phyloP scores from a whole-genome alignment of 2,329 filamentous ascomycete species.

The Ramularia endophylla region DNA sequence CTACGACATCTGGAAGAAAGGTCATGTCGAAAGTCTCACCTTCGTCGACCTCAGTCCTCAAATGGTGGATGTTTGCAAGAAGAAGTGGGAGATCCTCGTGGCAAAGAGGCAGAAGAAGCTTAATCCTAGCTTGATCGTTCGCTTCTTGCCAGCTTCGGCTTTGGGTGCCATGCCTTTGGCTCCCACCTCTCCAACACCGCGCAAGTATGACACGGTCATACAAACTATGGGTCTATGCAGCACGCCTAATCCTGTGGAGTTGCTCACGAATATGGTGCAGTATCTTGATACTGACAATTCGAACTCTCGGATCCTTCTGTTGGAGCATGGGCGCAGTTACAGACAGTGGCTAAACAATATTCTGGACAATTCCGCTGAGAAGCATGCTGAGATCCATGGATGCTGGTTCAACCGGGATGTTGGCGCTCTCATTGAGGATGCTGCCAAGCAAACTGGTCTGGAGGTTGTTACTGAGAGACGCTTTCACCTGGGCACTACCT shows the following conservation, averaged over 20 bases:
- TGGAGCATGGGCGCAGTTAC: conserved; percentile 47
- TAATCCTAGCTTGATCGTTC: conserved; percentile 20
- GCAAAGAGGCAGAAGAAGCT: conserved; percentile 11
- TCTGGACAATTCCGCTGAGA: conserved; percentile 41
- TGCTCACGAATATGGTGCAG: conserved; percentile 40
- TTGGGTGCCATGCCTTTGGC: conserved; percentile 39
- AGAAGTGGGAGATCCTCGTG: conserved; percentile 42
- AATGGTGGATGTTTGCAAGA: conserved; percentile 45
- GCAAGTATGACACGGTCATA: conserved; percentile 45
- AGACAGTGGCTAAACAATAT: conserved; percentile 44
- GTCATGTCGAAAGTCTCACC: conserved; percentile 38
- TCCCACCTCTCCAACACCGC: conserved; percentile 21
- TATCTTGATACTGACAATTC: conserved; percentile 36
- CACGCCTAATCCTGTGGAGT: conserved; percentile 38
- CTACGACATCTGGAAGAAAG: conserved; percentile 29
- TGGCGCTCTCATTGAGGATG: conserved; percentile 42
- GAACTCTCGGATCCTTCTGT: conserved; percentile 41
- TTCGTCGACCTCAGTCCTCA: conserved; percentile 42
- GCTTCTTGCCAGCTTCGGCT: conserved; percentile 41
- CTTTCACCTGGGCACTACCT: conserved; percentile 45
- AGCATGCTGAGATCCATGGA: conserved; percentile 44
- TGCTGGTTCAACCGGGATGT: conserved; percentile 52
- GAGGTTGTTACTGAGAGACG: conserved; percentile 42
- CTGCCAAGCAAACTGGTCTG: conserved; percentile 41
- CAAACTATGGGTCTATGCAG: conserved; percentile 50